phyloP scores from a whole-genome alignment of 2,329 filamentous ascomycete species.

The Thelonectria olida region DNA sequence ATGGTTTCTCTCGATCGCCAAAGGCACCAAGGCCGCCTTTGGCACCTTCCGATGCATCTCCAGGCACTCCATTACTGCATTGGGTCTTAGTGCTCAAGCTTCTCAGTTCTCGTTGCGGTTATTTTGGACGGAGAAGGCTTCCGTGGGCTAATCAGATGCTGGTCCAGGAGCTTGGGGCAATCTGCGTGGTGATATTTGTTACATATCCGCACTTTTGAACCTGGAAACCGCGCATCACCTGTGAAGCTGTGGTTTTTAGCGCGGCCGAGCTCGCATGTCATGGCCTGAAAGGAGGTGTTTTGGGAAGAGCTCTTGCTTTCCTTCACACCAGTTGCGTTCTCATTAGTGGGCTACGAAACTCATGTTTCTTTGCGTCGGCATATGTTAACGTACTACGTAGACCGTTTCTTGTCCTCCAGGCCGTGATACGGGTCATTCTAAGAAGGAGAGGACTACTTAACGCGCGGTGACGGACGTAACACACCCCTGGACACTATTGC shows the following conservation, averaged over 20 bases:
- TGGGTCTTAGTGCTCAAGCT: neutral
- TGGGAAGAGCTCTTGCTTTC: too few species aligned
- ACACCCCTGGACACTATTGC: too few species aligned
- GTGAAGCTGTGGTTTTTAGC: neutral
- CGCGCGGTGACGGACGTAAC: too few species aligned
- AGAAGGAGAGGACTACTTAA: too few species aligned
- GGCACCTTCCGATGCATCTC: neutral
- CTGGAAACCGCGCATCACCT: neutral
- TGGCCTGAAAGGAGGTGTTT: neutral
- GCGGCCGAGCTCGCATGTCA: neutral
- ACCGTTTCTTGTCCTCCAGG: too few species aligned
- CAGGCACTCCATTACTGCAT: neutral
- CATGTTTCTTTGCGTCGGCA: too few species aligned
- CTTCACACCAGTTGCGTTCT: too few species aligned
- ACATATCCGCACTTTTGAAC: too few species aligned
- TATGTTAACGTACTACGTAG: too few species aligned
- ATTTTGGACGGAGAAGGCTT: neutral
- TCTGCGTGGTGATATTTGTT: neutral
- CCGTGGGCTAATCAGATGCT: neutral
- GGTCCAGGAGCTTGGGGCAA: neutral
- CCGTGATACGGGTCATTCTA: too few species aligned
- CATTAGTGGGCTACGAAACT: too few species aligned
- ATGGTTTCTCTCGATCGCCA: constrained; percentile 6
- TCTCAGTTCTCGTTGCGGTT: neutral
- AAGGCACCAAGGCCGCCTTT: neutral